Conservation (phyloP, 2,329 filamentous ascomycete genomes). For the Colletotrichum sp. region DNA sequence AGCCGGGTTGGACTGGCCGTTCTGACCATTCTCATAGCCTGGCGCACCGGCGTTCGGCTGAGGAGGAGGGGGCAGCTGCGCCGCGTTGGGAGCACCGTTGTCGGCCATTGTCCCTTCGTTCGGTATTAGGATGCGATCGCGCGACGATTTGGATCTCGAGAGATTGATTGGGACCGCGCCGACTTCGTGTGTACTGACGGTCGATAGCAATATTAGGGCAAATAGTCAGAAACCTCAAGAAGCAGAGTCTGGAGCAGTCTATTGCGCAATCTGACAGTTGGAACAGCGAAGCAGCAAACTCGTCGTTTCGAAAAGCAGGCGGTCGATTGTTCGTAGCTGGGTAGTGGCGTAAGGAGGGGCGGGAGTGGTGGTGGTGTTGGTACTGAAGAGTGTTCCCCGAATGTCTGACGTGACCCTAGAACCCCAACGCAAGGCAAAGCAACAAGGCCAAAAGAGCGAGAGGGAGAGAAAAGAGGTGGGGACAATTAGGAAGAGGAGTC, state of each 20-base stretch:
- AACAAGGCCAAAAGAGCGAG: conserved; percentile 1
- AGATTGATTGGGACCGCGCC: not conserved
- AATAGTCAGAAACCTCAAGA: conserved; percentile 12
- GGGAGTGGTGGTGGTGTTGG: not conserved
- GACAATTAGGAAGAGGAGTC: not conserved
- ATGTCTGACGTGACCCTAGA: conserved; percentile 11
- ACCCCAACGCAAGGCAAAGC: conserved; percentile 10
- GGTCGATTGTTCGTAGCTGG: not conserved
- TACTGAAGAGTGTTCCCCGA: not conserved
- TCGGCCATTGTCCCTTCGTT: conserved; percentile 72
- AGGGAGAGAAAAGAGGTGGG: not conserved
- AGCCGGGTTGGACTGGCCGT: conserved; percentile 69
- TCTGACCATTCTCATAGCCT: conserved; percentile 78
- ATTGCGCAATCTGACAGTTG: not conserved
- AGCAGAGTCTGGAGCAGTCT: not conserved
- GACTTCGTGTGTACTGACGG: not conserved
- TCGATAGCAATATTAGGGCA: conserved; percentile 20
- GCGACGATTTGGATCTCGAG: not conserved
- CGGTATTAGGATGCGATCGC: not conserved
- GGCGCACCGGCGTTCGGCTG: conserved; percentile 73
- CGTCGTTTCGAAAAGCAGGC: not conserved
- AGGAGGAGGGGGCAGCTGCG: conserved; percentile 73
- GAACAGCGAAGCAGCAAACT: not conserved
- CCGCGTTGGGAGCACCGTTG: conserved; percentile 64
- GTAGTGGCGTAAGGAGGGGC: conserved; percentile 8